Percentiles rank a stretch among this genome's conserved stretches.
phyloP scores from a whole-genome alignment of 2,329 filamentous ascomycete genomes.

The Botrytis paeoniae region DNA sequence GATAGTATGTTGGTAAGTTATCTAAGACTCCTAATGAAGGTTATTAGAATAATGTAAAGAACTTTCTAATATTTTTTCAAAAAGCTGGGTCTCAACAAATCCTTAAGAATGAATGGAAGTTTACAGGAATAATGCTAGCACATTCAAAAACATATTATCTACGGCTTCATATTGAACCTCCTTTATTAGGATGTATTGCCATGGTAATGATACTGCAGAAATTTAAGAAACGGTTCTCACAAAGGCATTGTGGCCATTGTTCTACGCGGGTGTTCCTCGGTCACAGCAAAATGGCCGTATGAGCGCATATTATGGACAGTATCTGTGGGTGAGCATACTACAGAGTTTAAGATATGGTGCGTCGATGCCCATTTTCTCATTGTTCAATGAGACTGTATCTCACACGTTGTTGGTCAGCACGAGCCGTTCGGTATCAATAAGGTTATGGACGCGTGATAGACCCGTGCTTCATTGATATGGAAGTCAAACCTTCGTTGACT shows the following conservation, averaged over 20 bases:
- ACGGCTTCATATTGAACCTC: background rate
- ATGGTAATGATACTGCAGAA: background rate
- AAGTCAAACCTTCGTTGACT: background rate
- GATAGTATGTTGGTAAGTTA: background rate
- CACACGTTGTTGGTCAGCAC: background rate
- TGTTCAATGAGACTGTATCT: background rate
- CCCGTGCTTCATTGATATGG: background rate
- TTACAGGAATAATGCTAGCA: background rate
- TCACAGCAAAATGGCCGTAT: too few species aligned
- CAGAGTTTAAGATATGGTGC: background rate
- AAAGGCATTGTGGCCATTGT: background rate
- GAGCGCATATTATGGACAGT: background rate
- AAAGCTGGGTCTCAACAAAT: background rate
- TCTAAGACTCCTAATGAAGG: background rate
- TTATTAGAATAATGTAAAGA: background rate
- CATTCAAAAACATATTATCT: background rate
- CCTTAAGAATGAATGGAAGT: background rate
- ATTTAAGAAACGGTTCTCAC: background rate
- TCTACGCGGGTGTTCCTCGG: background rate
- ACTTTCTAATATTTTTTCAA: background rate
- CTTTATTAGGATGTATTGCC: too few species aligned
- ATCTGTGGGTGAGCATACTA: background rate
- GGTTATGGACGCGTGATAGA: background rate
- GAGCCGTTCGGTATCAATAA: background rate
- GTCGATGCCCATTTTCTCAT: background rate